Base-by-base conservation (phyloP, 257 asterid species). In the Jacaranda mimosifolia region DNA sequence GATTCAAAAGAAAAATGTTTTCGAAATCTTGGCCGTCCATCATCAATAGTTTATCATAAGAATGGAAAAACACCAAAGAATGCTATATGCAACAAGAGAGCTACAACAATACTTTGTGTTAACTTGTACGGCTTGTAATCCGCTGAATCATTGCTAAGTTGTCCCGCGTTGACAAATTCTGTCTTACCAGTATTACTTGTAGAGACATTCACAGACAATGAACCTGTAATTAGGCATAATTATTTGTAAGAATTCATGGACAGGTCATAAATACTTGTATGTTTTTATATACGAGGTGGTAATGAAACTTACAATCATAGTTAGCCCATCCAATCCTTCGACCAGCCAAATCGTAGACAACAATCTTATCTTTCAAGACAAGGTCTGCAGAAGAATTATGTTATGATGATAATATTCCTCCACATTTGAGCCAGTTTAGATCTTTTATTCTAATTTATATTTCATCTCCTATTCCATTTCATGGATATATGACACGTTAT, bases 261-360 rank as follows among this genome's bases (percentile, higher is more conserved):
- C n/a, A n/a, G n/a, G n/a, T n/a, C n/a, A n/a, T n/a, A n/a, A 6
- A 42, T 42, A 42, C 46, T 4, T 5, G 8, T 15, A 12, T 36
- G 64, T 36, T 13, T 42, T 10, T 32, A n/a, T 15, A 40, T 39
- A 3, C 49, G 57, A 8, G 43, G 59, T 1, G 14, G 45, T 26
- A 55, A 77, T n/a, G 39, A 73, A 83, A 90, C 97, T 93, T 91
- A 96, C 99, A 93, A 86, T 96, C 96, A 59, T 90, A 93, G 70
- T 87, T 92, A 9, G 86, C 89, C 99, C 99, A 96, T 83, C 99
- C 99, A 38, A 96, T 87, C 82, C 87, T 86, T 69, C 91, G 97
- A 39, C 83, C 86, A 60, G 80, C 97, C 87, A 96, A 79, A 88
- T 96, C 99, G 76, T 96, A 96, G 32, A 93, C 97, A 18, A 96